Evolutionary conservation across 139 green algal species (phyloP), one percentile per base, ranked within the genome.

Genomic region (Dunaliella primolecta): DNA sequence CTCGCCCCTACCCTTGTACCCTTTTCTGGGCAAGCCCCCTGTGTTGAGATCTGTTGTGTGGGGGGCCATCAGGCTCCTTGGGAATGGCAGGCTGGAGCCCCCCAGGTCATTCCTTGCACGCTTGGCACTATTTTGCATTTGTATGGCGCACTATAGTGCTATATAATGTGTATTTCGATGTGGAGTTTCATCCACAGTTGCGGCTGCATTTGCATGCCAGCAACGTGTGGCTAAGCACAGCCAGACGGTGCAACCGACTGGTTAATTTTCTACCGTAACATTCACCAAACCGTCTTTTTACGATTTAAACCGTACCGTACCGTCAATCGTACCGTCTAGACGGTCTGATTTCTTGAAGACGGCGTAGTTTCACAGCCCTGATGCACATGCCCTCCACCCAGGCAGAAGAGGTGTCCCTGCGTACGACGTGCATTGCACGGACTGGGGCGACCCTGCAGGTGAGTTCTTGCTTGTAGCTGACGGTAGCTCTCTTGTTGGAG

Each of bases 371-470:
- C n/a, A n/a, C n/a, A n/a, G n/a, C n/a, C n/a, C n/a, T n/a, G n/a
- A n/a, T n/a, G n/a, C 46, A 25, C 46, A 25, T 64, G 7, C 7
- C 15, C 46, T 64, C 7, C 46, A 25, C 15, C 7, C 46, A 64
- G 46, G 46, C 46, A 25, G 46, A 64, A 15, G 46, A 64, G 46
- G 46, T 64, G 46, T 64, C 46, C 46, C 82, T 85, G 0, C 86
- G 91, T 25, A 92, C 88, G 32, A 95, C 92, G 1, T 90, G 90
- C 81, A 92, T 90, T 78, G 55, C 78, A 1, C 83, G 92, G 2
- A 95, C 92, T 0, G 79, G 93, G 2, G 87, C 86, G 32, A 95
- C 92, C 3, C 80, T 64, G 7, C 46, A 64, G 46, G 46, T 64
- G 15, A 25, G 46, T 64, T 25, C 15, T 7, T 64, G 15, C 15